phyloP scores from a whole-genome alignment of 1,284 basidiomycete genomes.

The Heliocybe sulcata region DNA sequence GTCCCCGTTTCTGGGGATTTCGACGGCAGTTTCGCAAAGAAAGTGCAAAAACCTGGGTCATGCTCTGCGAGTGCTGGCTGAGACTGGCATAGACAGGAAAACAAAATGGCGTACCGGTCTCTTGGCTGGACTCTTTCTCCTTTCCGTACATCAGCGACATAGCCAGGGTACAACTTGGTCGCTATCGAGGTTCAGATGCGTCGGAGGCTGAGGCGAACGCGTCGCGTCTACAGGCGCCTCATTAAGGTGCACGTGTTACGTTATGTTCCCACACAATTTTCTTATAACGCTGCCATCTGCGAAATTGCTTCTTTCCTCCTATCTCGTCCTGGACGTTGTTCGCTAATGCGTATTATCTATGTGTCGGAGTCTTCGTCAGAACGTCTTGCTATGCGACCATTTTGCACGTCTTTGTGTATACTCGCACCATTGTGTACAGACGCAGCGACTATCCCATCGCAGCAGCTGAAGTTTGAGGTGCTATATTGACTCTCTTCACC shows the following conservation, averaged over 20 bases:
- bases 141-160: slow-evolving; percentile 67
- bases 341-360: neutral
- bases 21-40: slow-evolving; percentile 59
- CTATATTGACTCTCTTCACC: neutral
- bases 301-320: too few species aligned
- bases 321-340: neutral
- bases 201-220: slow-evolving; percentile 2
- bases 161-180: slow-evolving; percentile 5
- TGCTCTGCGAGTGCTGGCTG: slow-evolving; percentile 7
- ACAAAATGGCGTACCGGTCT: slow-evolving; percentile 24
- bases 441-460: slow-evolving; percentile 24
- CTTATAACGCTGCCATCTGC: too few species aligned
- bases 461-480: slow-evolving; percentile 23
- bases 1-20: slow-evolving; percentile 68
- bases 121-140: slow-evolving; percentile 50
- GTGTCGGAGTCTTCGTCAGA: too few species aligned
- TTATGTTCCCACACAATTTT: neutral
- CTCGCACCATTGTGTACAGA: slow-evolving; percentile 27
- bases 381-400: neutral
- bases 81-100: neutral
- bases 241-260: neutral
- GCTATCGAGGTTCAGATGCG: slow-evolving; percentile 5
- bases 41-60: slow-evolving; percentile 70
- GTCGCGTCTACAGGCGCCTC: neutral
- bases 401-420: neutral